Evolutionary conservation across 2,329 filamentous ascomycete species (phyloP).

Genomic region (Paecilomyces niveus): DNA sequence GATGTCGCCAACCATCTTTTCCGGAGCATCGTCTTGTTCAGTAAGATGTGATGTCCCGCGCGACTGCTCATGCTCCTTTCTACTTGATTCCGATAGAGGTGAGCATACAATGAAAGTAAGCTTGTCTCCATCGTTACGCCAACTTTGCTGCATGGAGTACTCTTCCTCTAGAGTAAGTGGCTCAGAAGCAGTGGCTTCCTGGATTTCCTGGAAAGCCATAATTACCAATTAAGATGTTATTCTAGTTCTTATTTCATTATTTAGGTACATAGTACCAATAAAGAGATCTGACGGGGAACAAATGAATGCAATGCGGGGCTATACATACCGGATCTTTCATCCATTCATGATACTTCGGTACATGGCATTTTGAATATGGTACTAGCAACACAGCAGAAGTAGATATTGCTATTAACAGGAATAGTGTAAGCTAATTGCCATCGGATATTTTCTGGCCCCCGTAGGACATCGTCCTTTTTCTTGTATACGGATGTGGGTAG

Average conservation of each 20-base stretch:
- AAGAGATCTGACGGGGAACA: not conserved
- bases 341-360: constrained; percentile 78
- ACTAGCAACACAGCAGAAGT: constrained; percentile 66
- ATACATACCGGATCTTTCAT: constrained; percentile 67
- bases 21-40: constrained; percentile 47
- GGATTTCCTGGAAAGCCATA: constrained; percentile 50
- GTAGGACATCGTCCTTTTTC: not conserved
- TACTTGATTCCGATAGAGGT: constrained; percentile 22
- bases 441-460: not conserved
- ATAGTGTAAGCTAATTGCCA: constrained; percentile 1
- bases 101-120: constrained; percentile 82
- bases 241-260: not conserved
- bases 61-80: constrained; percentile 4
- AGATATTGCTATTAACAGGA: constrained; percentile 51
- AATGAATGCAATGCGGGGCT: not conserved
- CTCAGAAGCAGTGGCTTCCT: constrained; percentile 79
- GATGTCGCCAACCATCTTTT: constrained; percentile 64
- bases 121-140: constrained; percentile 77
- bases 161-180: constrained; percentile 73
- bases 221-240: constrained; percentile 2
- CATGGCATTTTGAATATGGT: constrained; percentile 76
- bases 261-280: not conserved
- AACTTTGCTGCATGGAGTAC: constrained; percentile 82
- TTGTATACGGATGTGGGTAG: not conserved
- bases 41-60: constrained; percentile 10